Conservation (phyloP, 306 rosid species). For the Trifolium fragiferum region DNA sequence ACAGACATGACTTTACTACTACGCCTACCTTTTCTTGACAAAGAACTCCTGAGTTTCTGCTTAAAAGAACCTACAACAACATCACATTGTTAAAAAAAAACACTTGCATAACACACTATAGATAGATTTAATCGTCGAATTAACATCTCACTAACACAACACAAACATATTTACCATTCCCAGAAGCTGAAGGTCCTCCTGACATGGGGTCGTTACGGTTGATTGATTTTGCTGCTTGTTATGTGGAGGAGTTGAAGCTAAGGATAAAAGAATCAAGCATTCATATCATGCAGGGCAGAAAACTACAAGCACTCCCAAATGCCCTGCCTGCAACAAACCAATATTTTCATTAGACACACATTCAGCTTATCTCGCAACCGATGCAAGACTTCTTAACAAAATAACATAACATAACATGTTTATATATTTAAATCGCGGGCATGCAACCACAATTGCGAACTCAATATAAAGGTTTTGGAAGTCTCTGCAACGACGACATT, state of each 20-base stretch:
- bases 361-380: too few species aligned
- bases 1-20: slow-evolving; percentile 80
- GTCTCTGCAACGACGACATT: not conserved
- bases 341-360: slow-evolving; percentile 23
- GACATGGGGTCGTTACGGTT: slow-evolving; percentile 49
- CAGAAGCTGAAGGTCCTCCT: slow-evolving; percentile 43
- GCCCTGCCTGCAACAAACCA: slow-evolving; percentile 55
- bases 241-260: slow-evolving; percentile 25
- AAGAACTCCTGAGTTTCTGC: slow-evolving; percentile 65
- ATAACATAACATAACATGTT: not conserved
- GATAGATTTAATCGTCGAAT: not conserved
- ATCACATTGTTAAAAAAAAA: slow-evolving; percentile 41
- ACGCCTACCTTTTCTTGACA: slow-evolving; percentile 67
- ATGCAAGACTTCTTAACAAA: too few species aligned
- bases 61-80: slow-evolving; percentile 56
- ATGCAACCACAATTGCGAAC: not conserved
- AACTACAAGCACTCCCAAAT: slow-evolving; percentile 48
- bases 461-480: not conserved
- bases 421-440: not conserved
- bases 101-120: slow-evolving; percentile 25
- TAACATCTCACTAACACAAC: not conserved
- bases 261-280: slow-evolving; percentile 58
- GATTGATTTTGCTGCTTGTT: slow-evolving; percentile 16
- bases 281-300: slow-evolving; percentile 63
- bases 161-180: slow-evolving; percentile 30